Conservation (phyloP, 1,284 basidiomycete genomes). For the Cryptococcus wingfieldii region DNA sequence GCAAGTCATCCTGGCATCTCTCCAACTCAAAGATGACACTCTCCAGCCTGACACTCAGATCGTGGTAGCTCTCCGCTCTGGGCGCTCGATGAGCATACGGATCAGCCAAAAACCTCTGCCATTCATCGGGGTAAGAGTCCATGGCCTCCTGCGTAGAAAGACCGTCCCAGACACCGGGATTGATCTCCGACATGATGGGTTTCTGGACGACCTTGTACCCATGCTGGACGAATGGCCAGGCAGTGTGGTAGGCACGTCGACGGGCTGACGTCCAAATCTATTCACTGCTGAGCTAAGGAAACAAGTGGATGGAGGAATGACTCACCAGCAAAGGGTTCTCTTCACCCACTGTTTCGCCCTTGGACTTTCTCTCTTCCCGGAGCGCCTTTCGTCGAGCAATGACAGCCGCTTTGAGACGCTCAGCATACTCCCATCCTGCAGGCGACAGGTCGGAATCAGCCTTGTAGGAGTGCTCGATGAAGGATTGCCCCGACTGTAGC, state of each 20-base stretch:
- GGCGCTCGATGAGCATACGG: constrained; percentile 91
- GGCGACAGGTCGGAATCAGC: constrained; percentile 95
- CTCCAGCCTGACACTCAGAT: constrained; percentile 72
- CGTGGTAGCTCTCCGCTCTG: constrained; percentile 90
- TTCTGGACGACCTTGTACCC: constrained; percentile 83
- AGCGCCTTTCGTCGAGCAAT: constrained; percentile 61
- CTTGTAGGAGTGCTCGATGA: constrained; percentile 98
- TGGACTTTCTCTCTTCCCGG: constrained; percentile 60
- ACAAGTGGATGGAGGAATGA: neutral
- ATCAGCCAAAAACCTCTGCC: constrained; percentile 84
- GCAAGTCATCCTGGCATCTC: constrained; percentile 68
- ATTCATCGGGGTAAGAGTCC: constrained; percentile 87
- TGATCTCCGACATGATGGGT: constrained; percentile 94
- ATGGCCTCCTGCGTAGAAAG: constrained; percentile 84
- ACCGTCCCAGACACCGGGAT: constrained; percentile 95
- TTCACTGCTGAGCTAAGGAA: neutral
- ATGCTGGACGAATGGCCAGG: constrained; percentile 80
- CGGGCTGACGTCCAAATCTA: constrained; percentile 97
- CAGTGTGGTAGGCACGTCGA: constrained; percentile 86
- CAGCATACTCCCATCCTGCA: constrained; percentile 91
- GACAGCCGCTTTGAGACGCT: constrained; percentile 78
- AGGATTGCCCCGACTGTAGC: constrained; percentile 75
- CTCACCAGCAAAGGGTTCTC: constrained; percentile 71
- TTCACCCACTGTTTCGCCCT: constrained; percentile 51
- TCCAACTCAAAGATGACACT: constrained; percentile 80